Conservation (phyloP, 805 yeast species). For the Barnettozyma sucrosica region DNA sequence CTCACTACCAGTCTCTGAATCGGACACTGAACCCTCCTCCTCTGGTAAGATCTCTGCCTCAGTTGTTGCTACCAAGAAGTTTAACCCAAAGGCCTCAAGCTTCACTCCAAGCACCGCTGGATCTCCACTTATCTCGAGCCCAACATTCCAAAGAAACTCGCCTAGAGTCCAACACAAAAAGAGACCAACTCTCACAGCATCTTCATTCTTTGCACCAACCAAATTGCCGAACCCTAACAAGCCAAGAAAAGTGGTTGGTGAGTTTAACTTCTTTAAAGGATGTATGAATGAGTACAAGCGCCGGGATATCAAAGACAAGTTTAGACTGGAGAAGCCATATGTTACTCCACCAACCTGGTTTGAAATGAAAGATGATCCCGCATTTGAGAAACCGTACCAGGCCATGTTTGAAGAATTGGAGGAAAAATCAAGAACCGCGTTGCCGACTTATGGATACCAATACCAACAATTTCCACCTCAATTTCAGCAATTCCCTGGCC, state of each 20-base stretch:
- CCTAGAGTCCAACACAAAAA: constrained; percentile 18
- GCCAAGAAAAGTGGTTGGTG: constrained; percentile 20
- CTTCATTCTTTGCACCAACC: constrained; percentile 17
- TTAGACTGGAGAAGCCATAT: constrained; percentile 56
- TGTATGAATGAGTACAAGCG: constrained; percentile 22
- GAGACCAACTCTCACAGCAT: constrained; percentile 8
- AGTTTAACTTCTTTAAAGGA: constrained; percentile 25
- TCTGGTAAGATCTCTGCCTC: neutral
- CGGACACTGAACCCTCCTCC: neutral
- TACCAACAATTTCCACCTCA: constrained; percentile 8
- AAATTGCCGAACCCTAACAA: constrained; percentile 25
- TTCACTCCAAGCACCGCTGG: constrained; percentile 44
- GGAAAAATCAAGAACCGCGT: neutral
- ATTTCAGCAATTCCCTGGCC: constrained; percentile 3
- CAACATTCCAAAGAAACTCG: constrained; percentile 18
- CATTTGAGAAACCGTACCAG: constrained; percentile 48
- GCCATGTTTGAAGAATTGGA: constrained; percentile 40
- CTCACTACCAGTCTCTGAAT: neutral
- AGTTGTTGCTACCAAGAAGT: constrained; percentile 31
- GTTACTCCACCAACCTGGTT: constrained; percentile 76
- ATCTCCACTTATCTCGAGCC: constrained; percentile 16
- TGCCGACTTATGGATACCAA: neutral
- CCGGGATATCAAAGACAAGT: constrained; percentile 25
- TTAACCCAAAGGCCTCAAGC: constrained; percentile 63
- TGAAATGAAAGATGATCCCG: constrained; percentile 26